Percentiles rank a stretch among this genome's conserved stretches.
These are phyloP conservation scores for Diaporthe caulivora DNA, from an alignment of 2,329 filamentous ascomycete genomes.

Conservation along the genomic window DNA sequence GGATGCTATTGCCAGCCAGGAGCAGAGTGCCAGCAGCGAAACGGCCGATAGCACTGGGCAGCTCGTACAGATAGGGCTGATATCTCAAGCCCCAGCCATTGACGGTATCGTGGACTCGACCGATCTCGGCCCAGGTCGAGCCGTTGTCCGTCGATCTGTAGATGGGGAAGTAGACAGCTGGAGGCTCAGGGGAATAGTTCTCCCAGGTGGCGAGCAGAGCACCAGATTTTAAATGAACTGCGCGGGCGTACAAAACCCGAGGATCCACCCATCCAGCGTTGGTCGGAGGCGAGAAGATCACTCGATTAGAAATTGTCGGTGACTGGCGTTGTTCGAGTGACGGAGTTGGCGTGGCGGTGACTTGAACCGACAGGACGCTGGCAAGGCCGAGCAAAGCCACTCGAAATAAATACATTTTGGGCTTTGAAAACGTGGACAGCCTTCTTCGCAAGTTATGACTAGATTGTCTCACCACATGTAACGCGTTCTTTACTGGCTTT, in stretches of 20 bases:
- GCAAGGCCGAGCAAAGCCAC: neutral
- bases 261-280: constrained; percentile 47
- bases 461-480: no score
- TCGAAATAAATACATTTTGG: constrained; percentile 6
- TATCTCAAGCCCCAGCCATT: constrained; percentile 77
- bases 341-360: constrained; percentile 12
- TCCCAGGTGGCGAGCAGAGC: constrained; percentile 67
- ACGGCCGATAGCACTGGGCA: constrained; percentile 69
- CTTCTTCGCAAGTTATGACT: neutral
- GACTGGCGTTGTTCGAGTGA: constrained; percentile 12
- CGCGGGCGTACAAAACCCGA: constrained; percentile 58
- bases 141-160: constrained; percentile 65
- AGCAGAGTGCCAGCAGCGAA: constrained; percentile 75
- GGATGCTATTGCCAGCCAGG: constrained; percentile 70
- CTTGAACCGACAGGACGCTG: constrained; percentile 14
- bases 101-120: constrained; percentile 71
- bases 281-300: constrained; percentile 20
- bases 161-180: constrained; percentile 66
- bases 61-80: constrained; percentile 76
- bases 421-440: neutral
- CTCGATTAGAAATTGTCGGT: neutral
- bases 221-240: constrained; percentile 55
- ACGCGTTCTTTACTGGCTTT: no score
- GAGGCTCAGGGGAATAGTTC: constrained; percentile 69
- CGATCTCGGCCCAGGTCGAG: constrained; percentile 72